Percentiles rank a stretch among this genome's conserved stretches.
phyloP scores from a whole-genome alignment of 2,329 filamentous ascomycete genomes.

The Aspergillus calidoustus region DNA sequence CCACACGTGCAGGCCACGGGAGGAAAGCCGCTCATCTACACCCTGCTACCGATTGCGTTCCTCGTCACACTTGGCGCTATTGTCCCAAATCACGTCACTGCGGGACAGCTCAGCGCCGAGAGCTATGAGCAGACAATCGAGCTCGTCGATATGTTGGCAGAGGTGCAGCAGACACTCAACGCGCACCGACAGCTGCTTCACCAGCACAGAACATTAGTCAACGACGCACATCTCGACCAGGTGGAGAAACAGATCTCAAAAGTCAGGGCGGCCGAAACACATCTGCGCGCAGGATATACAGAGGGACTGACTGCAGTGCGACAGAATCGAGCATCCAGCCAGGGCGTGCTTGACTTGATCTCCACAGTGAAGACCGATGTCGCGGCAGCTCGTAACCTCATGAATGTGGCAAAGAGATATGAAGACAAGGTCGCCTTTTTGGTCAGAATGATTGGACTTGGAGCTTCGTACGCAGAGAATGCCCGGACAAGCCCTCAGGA shows the following conservation, averaged over 20 bases:
- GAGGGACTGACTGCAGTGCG: background rate
- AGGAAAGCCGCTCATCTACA: constrained; percentile 9
- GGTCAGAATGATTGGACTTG: background rate
- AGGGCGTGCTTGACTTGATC: background rate
- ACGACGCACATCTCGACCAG: background rate
- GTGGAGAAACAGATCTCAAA: background rate
- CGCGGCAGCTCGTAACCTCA: background rate
- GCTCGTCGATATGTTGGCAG: background rate
- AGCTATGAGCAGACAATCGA: background rate
- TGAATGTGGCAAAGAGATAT: background rate
- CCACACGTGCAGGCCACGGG: constrained; percentile 1
- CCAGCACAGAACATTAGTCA: background rate
- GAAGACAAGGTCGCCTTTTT: constrained; percentile 11
- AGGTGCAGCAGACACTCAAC: constrained; percentile 2
- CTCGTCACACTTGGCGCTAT: constrained; percentile 9
- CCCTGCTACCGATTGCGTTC: constrained; percentile 6
- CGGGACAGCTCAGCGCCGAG: constrained; percentile 1
- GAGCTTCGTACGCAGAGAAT: background rate
- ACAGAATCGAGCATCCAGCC: background rate
- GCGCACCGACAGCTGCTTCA: background rate
- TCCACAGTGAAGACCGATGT: background rate
- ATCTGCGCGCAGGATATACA: background rate
- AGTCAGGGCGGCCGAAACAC: background rate
- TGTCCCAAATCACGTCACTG: background rate
- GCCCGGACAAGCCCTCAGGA: background rate